Conservation (phyloP, 1,284 basidiomycete genomes). For the Rhodotorula sp. region DNA sequence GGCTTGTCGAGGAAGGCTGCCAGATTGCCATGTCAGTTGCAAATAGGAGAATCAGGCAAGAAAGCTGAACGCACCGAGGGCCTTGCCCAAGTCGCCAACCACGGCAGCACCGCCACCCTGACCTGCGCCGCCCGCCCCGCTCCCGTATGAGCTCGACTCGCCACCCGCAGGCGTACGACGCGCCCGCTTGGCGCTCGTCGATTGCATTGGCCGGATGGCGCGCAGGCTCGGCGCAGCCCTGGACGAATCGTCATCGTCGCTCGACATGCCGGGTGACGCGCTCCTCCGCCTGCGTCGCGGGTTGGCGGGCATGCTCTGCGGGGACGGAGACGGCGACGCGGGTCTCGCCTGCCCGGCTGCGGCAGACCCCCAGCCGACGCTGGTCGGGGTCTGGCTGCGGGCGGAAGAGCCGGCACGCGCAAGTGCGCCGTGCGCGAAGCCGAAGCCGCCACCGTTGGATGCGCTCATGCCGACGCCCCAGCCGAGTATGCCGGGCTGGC, state of each 20-base stretch:
- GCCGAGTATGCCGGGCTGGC: constrained; percentile 28
- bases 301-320: background rate
- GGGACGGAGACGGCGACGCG: background rate
- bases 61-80: constrained; percentile 27
- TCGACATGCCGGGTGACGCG: constrained; percentile 16
- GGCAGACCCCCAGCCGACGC: constrained; percentile 18
- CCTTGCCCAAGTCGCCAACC: constrained; percentile 35
- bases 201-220: background rate
- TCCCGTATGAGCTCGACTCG: background rate
- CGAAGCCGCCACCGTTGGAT: constrained; percentile 18
- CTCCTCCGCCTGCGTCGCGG: constrained; percentile 11
- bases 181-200: background rate
- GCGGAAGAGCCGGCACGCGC: background rate
- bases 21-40: background rate
- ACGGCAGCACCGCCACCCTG: background rate
- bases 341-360: background rate
- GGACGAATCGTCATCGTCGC: constrained; percentile 2
- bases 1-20: constrained; percentile 43
- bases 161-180: background rate
- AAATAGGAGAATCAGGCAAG: background rate
- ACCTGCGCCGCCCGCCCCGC: background rate
- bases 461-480: constrained; percentile 30
- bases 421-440: constrained; percentile 1
- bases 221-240: background rate
- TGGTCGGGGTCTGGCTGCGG: constrained; percentile 5